These are phyloP conservation scores for Vitis amurensis DNA, from an alignment of 164 flowering plant species.

Conservation along the genomic window DNA sequence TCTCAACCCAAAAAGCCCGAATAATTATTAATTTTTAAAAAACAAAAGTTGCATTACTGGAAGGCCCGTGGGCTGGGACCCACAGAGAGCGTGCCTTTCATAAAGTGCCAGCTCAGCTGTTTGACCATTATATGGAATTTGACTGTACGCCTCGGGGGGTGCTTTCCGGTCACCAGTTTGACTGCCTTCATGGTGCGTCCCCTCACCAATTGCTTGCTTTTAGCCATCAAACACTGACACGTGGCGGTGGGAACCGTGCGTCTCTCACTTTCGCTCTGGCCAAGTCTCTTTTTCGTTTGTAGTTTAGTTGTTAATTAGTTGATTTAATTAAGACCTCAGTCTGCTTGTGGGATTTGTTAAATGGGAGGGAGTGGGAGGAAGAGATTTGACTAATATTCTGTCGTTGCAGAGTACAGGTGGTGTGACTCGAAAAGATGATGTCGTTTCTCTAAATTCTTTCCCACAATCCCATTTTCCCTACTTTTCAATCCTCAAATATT, in stretches of 20 bases:
- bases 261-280: background rate
- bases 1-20: no score
- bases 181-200: conserved; percentile 26
- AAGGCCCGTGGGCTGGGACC: conserved; percentile 22
- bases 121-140: conserved; percentile 28
- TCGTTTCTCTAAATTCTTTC: no score
- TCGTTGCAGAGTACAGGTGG: no score
- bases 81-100: conserved; percentile 17
- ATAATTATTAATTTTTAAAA: background rate
- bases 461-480: no score
- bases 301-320: background rate
- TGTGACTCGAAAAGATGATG: no score
- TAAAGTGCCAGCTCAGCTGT: conserved; percentile 40
- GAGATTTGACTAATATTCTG: conserved; percentile 9
- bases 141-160: conserved; percentile 22
- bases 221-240: conserved; percentile 5
- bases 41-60: background rate
- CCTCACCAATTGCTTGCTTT: conserved; percentile 9
- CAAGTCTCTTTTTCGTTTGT: background rate
- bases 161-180: conserved; percentile 31
- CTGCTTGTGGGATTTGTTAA: background rate
- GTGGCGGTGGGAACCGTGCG: conserved; percentile 14
- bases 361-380: background rate
- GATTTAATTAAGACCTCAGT: background rate
- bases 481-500: no score